phyloP scores from a whole-genome alignment of 2,329 filamentous ascomycete species.

The Cladorrhinum sp. region DNA sequence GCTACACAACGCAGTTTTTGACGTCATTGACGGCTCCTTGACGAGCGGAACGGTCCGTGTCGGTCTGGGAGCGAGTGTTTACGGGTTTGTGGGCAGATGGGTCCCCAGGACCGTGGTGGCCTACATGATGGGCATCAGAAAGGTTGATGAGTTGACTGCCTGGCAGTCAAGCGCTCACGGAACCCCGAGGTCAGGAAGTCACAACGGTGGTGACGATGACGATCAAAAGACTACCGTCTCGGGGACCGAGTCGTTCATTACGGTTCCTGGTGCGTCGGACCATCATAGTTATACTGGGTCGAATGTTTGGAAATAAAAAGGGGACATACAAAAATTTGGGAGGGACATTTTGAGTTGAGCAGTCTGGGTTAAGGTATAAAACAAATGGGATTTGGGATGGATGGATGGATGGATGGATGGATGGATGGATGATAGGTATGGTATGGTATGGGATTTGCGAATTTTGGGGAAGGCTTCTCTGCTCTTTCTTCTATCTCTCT shows the following conservation, averaged over 20 bases:
- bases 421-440: too few species aligned
- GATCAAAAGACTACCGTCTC: conserved; percentile 20
- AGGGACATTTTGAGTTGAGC: neutral
- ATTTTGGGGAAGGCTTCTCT: neutral
- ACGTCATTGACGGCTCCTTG: conserved; percentile 70
- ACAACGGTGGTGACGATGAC: conserved; percentile 31
- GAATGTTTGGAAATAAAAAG: conserved; percentile 50
- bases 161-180: conserved; percentile 43
- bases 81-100: conserved; percentile 81
- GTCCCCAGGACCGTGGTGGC: conserved; percentile 74
- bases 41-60: conserved; percentile 67
- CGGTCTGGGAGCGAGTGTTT: conserved; percentile 78
- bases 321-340: conserved; percentile 17
- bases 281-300: conserved; percentile 34
- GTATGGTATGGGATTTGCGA: too few species aligned
- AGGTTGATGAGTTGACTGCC: conserved; percentile 54
- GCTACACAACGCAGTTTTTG: conserved; percentile 84
- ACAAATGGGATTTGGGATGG: neutral
- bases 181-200: conserved; percentile 30
- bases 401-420: too few species aligned
- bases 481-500: neutral
- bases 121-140: conserved; percentile 85
- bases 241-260: conserved; percentile 44
- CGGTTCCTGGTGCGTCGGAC: conserved; percentile 43
- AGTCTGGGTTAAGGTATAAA: neutral